phyloP scores from a whole-genome alignment of 331 rosid species.

The Telfairia occidentalis region DNA sequence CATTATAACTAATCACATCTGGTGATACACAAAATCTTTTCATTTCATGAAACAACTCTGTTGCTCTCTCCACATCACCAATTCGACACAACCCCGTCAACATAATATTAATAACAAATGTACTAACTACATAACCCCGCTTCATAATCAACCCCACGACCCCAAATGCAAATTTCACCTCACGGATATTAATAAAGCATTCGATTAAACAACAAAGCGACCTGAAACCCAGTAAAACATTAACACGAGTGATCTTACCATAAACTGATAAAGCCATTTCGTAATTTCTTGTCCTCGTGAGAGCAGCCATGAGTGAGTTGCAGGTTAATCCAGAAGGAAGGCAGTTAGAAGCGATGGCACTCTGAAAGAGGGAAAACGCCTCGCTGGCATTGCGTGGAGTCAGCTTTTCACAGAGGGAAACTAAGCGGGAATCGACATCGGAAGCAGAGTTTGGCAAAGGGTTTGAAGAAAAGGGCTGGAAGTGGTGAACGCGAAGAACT shows the following conservation, averaged over 20 bases:
- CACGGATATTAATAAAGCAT: constrained; percentile 32
- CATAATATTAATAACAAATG: constrained; percentile 34
- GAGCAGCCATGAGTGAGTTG: constrained; percentile 39
- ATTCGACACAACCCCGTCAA: constrained; percentile 45
- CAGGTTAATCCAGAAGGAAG: constrained; percentile 32
- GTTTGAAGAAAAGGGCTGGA: constrained; percentile 30
- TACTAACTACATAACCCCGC: constrained; percentile 39
- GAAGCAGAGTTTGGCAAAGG: constrained; percentile 15
- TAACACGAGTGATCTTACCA: constrained; percentile 26
- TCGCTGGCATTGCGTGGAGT: constrained; percentile 27
- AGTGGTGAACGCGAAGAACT: constrained; percentile 9
- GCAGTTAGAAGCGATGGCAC: constrained; percentile 26
- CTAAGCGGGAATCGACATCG: constrained; percentile 31
- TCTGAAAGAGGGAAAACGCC: constrained; percentile 48
- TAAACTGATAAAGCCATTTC: constrained; percentile 40
- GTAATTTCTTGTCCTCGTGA: constrained; percentile 33
- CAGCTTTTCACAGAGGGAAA: constrained; percentile 26
- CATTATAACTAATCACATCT: constrained; percentile 44
- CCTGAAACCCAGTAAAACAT: constrained; percentile 32
- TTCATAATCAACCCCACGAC: constrained; percentile 49
- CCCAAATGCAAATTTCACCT: constrained; percentile 33
- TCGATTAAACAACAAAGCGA: constrained; percentile 46
- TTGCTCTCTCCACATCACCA: constrained; percentile 34
- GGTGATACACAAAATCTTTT: constrained; percentile 26
- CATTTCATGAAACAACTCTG: constrained; percentile 34